These are phyloP conservation scores for Verticillium longisporum DNA, from an alignment of 2,329 filamentous ascomycete genomes.

Conservation along the genomic window DNA sequence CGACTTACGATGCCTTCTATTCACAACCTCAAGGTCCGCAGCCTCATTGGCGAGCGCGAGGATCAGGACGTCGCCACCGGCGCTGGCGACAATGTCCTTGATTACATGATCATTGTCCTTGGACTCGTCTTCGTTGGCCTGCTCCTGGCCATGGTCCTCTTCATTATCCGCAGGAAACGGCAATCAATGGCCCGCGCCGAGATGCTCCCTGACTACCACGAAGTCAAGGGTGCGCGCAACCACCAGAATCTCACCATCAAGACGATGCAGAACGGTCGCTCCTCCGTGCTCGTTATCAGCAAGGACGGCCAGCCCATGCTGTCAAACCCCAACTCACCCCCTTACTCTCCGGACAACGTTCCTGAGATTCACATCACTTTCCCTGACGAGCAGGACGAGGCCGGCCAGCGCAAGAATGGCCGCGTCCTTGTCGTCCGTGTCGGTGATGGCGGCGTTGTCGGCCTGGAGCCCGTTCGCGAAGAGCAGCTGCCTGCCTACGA, in stretches of 20 bases:
- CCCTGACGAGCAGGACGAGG: slow-evolving; percentile 86
- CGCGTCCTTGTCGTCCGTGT: slow-evolving; percentile 88
- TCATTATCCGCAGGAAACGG: slow-evolving; percentile 63
- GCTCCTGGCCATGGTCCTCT: slow-evolving; percentile 58
- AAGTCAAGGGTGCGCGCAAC: slow-evolving; percentile 47
- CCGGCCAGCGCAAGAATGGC: slow-evolving; percentile 74
- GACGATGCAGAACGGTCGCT: slow-evolving; percentile 45
- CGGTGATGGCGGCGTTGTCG: slow-evolving; percentile 76
- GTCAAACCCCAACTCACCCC: slow-evolving; percentile 66
- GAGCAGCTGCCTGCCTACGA: slow-evolving; percentile 82
- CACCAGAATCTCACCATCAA: slow-evolving; percentile 50
- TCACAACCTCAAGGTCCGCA: slow-evolving; percentile 28
- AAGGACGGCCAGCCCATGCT: slow-evolving; percentile 72
- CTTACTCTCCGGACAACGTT: slow-evolving; percentile 72
- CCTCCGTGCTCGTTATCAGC: slow-evolving; percentile 70
- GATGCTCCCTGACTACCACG: slow-evolving; percentile 64
- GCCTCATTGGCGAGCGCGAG: slow-evolving; percentile 33
- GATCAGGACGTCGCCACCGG: slow-evolving; percentile 23
- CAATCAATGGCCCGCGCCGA: slow-evolving; percentile 41
- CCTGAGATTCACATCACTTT: slow-evolving; percentile 98
- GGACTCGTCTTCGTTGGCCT: slow-evolving; percentile 70
- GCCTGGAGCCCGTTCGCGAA: slow-evolving; percentile 80
- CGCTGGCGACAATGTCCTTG: slow-evolving; percentile 57
- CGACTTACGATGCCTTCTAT: slow-evolving; percentile 27
- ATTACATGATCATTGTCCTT: slow-evolving; percentile 73